Percentiles rank a stretch among this genome's conserved stretches.
These are phyloP conservation scores for Wallacemonas sp. DNA, from an alignment of 208 protist genomes.

Conservation along the genomic window DNA sequence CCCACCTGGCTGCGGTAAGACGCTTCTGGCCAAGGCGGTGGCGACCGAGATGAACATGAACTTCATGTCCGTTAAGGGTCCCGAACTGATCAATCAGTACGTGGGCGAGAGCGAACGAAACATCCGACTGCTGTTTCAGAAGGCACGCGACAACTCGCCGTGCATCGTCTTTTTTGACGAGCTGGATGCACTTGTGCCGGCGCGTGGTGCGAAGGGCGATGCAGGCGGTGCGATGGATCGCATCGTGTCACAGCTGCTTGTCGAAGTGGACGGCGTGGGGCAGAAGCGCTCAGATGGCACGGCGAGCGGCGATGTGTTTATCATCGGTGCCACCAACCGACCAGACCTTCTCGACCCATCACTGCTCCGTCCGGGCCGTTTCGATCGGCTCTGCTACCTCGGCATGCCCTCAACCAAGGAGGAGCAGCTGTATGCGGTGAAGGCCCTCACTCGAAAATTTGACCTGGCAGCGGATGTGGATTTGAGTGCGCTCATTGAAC, in stretches of 20 bases:
- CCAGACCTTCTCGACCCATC: slow-evolving; percentile 91
- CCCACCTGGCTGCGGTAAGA: slow-evolving; percentile 94
- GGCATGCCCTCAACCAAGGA: slow-evolving; percentile 71
- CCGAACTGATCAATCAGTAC: slow-evolving; percentile 95
- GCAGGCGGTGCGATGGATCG: slow-evolving; percentile 93
- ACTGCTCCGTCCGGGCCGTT: slow-evolving; percentile 91
- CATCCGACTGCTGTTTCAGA: slow-evolving; percentile 89
- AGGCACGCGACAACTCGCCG: slow-evolving; percentile 83
- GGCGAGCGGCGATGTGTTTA: slow-evolving; percentile 83
- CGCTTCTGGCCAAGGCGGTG: slow-evolving; percentile 92
- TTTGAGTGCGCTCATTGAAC: slow-evolving; percentile 54
- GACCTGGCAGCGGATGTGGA: slow-evolving; percentile 63
- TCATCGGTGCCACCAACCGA: slow-evolving; percentile 93
- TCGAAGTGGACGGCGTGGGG: slow-evolving; percentile 89
- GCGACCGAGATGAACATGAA: slow-evolving; percentile 94
- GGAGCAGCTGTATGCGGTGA: slow-evolving; percentile 81
- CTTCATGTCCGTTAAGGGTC: slow-evolving; percentile 95
- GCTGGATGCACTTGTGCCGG: slow-evolving; percentile 89
- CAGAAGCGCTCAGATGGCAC: slow-evolving; percentile 75
- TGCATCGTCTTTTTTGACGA: slow-evolving; percentile 96
- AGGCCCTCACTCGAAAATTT: slow-evolving; percentile 87
- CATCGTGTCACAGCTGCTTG: slow-evolving; percentile 92
- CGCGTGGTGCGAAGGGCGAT: slow-evolving; percentile 85
- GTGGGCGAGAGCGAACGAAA: slow-evolving; percentile 93
- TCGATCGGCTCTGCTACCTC: slow-evolving; percentile 90